These are phyloP conservation scores for Anisogramma anomala DNA, from an alignment of 2,329 filamentous ascomycete genomes.

Conservation along the genomic window DNA sequence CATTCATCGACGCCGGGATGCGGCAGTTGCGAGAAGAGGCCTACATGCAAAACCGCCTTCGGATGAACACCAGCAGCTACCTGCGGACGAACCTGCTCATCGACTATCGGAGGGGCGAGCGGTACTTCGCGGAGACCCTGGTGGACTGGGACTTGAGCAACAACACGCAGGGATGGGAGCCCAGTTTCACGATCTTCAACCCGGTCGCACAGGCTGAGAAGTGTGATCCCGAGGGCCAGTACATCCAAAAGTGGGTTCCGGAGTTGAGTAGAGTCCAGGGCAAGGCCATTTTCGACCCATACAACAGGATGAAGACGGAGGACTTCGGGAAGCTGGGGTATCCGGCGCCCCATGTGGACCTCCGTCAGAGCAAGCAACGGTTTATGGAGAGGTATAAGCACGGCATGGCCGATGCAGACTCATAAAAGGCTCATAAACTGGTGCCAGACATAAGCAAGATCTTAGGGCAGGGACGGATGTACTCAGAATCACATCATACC, in stretches of 20 bases:
- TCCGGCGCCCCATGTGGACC: constrained; percentile 50
- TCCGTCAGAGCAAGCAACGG: constrained; percentile 44
- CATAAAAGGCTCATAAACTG: background rate
- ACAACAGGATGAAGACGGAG: constrained; percentile 36
- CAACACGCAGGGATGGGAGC: constrained; percentile 59
- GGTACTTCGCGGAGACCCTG: constrained; percentile 51
- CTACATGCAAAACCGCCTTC: constrained; percentile 56
- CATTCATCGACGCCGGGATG: constrained; percentile 58
- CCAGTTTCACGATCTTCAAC: constrained; percentile 63
- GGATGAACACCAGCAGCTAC: constrained; percentile 55
- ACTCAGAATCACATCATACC: too few species aligned
- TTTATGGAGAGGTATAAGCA: constrained; percentile 51
- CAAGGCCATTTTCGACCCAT: constrained; percentile 55
- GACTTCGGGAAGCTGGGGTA: constrained; percentile 46
- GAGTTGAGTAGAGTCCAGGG: constrained; percentile 48
- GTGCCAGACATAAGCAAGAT: too few species aligned
- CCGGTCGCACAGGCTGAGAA: constrained; percentile 56
- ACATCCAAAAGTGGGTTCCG: constrained; percentile 55
- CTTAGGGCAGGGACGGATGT: too few species aligned
- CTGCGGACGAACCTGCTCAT: constrained; percentile 52
- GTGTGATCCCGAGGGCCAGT: constrained; percentile 53
- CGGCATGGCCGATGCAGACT: constrained; percentile 19
- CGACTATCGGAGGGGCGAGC: constrained; percentile 55
- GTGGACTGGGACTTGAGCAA: constrained; percentile 52
- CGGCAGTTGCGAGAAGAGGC: constrained; percentile 44